Percentiles rank a stretch among this genome's conserved stretches.
phyloP scores from a whole-genome alignment of 1,284 basidiomycete species.

The Sporisorium graminicola region DNA sequence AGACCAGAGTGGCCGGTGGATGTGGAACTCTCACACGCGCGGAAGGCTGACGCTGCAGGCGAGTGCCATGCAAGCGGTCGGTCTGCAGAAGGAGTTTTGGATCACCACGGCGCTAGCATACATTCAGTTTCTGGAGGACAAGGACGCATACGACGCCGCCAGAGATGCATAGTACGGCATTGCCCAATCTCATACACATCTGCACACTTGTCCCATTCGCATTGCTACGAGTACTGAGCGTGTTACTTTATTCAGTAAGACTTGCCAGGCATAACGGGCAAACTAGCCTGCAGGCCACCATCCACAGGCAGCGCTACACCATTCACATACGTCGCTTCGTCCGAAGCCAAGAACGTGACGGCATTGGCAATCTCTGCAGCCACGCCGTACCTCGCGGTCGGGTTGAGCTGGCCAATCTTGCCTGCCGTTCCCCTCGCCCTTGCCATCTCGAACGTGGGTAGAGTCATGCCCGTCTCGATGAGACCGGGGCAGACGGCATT shows the following conservation, averaged over 20 bases:
- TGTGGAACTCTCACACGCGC: constrained; percentile 53
- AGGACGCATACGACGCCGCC: constrained; percentile 47
- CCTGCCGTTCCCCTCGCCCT: constrained; percentile 78
- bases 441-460: constrained; percentile 80
- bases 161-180: constrained; percentile 26
- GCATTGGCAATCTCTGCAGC: constrained; percentile 78
- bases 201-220: constrained; percentile 4
- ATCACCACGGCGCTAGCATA: constrained; percentile 56
- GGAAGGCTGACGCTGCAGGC: constrained; percentile 53
- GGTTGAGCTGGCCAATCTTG: constrained; percentile 88
- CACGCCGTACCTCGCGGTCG: constrained; percentile 77
- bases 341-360: constrained; percentile 87
- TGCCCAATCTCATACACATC: background rate
- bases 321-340: constrained; percentile 87
- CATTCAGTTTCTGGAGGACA: constrained; percentile 61
- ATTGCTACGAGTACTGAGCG: too few species aligned
- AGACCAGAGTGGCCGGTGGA: constrained; percentile 55
- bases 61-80: constrained; percentile 52
- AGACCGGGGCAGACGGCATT: constrained; percentile 92
- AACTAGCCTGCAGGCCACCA: constrained; percentile 82
- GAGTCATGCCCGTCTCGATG: constrained; percentile 90
- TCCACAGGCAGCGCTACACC: constrained; percentile 89
- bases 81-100: constrained; percentile 59
- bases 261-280: constrained; percentile 79
- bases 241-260: too few species aligned